A percentile compares a stretch with the other conserved stretches of the same genome.
Conservation (phyloP, 331 rosid species). For the Quercus tomentella region DNA sequence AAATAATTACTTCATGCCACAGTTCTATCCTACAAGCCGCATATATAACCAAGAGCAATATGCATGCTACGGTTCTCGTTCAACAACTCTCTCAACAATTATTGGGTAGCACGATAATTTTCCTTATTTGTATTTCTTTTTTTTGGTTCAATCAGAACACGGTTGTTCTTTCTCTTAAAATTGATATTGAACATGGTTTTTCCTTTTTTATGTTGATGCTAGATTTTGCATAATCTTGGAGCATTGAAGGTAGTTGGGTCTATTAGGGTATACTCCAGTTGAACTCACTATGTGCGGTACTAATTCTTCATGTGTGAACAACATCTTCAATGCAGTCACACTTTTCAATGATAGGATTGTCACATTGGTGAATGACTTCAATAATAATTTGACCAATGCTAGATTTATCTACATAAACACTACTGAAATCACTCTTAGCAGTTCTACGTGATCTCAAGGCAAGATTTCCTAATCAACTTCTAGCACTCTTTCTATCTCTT, state of each 20-base stretch:
- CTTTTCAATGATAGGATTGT: constrained; percentile 18
- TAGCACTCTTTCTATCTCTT: no score
- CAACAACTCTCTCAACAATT: neutral
- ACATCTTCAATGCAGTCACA: constrained; percentile 9
- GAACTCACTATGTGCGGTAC: neutral
- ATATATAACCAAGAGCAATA: constrained; percentile 3
- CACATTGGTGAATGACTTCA: neutral
- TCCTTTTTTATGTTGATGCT: neutral
- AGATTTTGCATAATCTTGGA: constrained; percentile 14
- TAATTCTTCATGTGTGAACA: neutral
- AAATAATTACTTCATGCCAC: neutral
- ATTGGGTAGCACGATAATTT: neutral
- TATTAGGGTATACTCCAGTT: constrained; percentile 12
- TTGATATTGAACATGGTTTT: neutral
- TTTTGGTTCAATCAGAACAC: no score
- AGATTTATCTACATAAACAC: constrained; percentile 14
- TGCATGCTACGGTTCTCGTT: constrained; percentile 1
- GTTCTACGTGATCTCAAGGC: neutral
- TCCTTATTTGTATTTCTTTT: neutral
- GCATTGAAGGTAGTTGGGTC: constrained; percentile 22
- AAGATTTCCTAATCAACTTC: neutral
- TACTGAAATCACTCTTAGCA: neutral
- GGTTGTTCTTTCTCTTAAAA: neutral
- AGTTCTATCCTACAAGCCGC: neutral
- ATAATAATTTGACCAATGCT: neutral